Evolutionary conservation across 352 stramenopile species (phyloP).

Genomic region (Phytophthora pseudosyringae): DNA sequence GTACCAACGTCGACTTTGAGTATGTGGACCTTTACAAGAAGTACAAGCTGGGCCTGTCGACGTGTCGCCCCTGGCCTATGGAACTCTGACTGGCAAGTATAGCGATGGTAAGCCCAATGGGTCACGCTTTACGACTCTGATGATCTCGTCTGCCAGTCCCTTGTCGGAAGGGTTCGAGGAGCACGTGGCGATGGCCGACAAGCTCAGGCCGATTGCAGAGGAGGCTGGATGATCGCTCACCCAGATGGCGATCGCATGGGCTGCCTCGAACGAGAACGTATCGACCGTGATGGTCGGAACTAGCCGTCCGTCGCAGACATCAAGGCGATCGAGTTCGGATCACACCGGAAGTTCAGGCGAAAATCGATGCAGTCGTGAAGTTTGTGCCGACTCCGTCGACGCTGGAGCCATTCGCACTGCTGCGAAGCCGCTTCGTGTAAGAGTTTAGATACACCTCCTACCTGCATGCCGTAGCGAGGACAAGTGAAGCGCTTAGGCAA

Average conservation of each 20-base stretch:
- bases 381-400: too few relatives aligned
- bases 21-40: conserved; percentile 16
- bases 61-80: conserved; percentile 9
- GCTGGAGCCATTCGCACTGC: too few relatives aligned
- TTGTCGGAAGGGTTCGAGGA: neutral
- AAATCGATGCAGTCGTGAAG: too few relatives aligned
- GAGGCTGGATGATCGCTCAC: conserved; percentile 4
- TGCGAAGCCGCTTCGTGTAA: too few relatives aligned
- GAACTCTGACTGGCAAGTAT: conserved; percentile 13
- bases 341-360: too few relatives aligned
- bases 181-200: neutral
- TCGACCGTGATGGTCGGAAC: neutral
- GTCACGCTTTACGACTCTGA: neutral
- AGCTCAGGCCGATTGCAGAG: conserved; percentile 3
- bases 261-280: conserved; percentile 2
- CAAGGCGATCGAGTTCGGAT: too few relatives aligned
- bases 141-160: neutral
- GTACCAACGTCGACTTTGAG: conserved; percentile 12
- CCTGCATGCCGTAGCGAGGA: too few relatives aligned
- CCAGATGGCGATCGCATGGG: conserved; percentile 6
- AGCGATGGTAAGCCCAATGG: conserved; percentile 5
- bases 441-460: too few relatives aligned
- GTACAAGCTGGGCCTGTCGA: conserved; percentile 17
- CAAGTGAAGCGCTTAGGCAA: too few relatives aligned
- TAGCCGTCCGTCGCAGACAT: neutral